Base-by-base conservation (phyloP, 139 green algal genomes). In the Chlamydomonas applanata region DNA sequence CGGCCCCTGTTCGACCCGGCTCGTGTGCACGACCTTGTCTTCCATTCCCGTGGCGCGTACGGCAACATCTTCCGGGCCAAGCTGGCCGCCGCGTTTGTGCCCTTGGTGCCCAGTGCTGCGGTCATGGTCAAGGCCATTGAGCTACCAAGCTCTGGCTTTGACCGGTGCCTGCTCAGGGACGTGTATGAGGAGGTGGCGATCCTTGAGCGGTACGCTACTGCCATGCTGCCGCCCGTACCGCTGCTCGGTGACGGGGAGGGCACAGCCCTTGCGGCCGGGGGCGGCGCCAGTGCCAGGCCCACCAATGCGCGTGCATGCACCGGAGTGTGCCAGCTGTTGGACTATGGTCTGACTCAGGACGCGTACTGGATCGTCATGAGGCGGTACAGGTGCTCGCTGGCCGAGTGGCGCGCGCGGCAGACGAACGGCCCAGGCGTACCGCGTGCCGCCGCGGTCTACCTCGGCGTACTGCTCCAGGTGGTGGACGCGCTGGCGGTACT, bases 141-240 rank as follows among this genome's bases (percentile, higher is more conserved):
- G 77, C 72, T 91, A 36, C 89, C 90, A 0, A 11, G 30, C 0
- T 75, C 79, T 34, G 46, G 79, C 0, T 80, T 87, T 44, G 90
- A 95, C 66, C 73, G 74, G 60, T 88, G 80, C 49, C 63, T 76
- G 1, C 78, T 93, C 69, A 83, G 83, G 17, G 91, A 96, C 67
- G 69, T 92, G 29, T 91, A 87, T 62, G 84, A 66, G 0, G 91
- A 97, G 84, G 79, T 96, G 27, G 29, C 57, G 24, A 89, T 96
- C 62, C 82, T 95, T 70, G 74, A 92, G 62, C 54, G 69, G 0
- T 82, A 93, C 52, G 40, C 40, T 49, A 49, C 40, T 49, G 67
- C 67, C 24, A 27, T 64, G 25, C 36, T 32, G 65, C 59, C 29
- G 40, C 44, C 45, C 27, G 20, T 66, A 25, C 59, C 59, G 29